phyloP scores from a whole-genome alignment of 2,329 filamentous ascomycete genomes.

The Exophiala bonariae region DNA sequence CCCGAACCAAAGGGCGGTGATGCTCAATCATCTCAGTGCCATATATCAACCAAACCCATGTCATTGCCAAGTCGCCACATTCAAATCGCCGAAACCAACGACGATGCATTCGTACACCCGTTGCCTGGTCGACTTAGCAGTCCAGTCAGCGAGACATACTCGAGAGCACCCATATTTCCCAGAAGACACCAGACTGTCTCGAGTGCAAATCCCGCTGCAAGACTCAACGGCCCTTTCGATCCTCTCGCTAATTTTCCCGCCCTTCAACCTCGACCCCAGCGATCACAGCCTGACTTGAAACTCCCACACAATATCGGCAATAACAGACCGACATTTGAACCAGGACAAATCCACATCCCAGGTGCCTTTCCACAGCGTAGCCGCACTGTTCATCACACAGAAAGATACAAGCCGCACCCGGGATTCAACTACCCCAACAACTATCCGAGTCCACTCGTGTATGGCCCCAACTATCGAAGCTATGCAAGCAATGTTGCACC shows the following conservation, averaged over 20 bases:
- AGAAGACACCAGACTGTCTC: constrained; percentile 29
- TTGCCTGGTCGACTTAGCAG: not conserved
- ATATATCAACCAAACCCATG: not conserved
- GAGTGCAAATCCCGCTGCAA: constrained; percentile 27
- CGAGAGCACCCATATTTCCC: not conserved
- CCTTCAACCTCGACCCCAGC: constrained; percentile 10
- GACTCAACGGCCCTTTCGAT: constrained; percentile 30
- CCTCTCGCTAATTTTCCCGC: constrained; percentile 17
- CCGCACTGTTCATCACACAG: constrained; percentile 17
- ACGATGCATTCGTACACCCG: constrained; percentile 4
- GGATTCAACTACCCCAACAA: not conserved
- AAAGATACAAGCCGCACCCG: constrained; percentile 14
- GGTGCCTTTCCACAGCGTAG: constrained; percentile 10
- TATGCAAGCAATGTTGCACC: not conserved
- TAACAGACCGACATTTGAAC: not conserved
- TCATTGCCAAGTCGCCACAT: no score
- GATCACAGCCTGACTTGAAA: constrained; percentile 17
- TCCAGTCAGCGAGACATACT: not conserved
- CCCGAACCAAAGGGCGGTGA: constrained; percentile 18
- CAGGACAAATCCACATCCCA: constrained; percentile 1
- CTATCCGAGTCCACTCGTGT: no score
- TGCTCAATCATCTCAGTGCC: not conserved
- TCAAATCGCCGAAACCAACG: no score
- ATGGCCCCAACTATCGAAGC: not conserved
- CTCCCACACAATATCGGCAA: constrained; percentile 1